Percentiles rank a stretch among this genome's conserved stretches.
phyloP scores from a whole-genome alignment of 495 filamentous ascomycete genomes.

The Neurospora tetraspora region DNA sequence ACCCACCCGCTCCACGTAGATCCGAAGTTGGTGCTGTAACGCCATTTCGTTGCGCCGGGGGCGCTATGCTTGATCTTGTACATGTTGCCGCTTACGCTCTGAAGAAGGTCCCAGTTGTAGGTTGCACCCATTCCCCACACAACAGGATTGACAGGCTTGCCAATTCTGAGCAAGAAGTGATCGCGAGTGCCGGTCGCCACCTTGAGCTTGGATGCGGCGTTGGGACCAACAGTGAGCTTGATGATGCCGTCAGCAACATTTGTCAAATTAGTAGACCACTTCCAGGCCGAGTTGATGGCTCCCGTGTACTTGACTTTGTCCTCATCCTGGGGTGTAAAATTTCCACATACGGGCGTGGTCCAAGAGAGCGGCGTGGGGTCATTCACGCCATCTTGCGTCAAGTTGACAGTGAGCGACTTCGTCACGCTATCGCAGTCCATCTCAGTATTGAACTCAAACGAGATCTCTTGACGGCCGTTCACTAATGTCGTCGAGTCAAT shows the following conservation, averaged over 20 bases:
- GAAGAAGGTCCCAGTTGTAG: conserved; percentile 45
- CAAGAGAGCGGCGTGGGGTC: conserved; percentile 28
- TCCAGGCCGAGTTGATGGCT: conserved; percentile 45
- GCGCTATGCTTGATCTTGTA: conserved; percentile 50
- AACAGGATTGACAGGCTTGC: conserved; percentile 41
- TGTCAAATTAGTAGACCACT: conserved; percentile 41
- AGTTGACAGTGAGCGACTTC: conserved; percentile 29
- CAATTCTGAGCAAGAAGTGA: conserved; percentile 43
- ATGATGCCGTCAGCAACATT: conserved; percentile 60
- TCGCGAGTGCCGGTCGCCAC: conserved; percentile 40
- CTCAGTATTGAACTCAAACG: conserved; percentile 48
- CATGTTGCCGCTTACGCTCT: conserved; percentile 16
- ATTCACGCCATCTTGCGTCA: conserved; percentile 4
- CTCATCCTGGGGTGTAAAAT: not conserved
- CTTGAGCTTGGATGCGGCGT: conserved; percentile 20
- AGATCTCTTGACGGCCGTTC: conserved; percentile 15
- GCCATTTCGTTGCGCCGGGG: conserved; percentile 53
- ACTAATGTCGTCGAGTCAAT: conserved; percentile 40
- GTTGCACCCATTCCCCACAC: conserved; percentile 49
- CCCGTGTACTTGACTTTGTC: conserved; percentile 21
- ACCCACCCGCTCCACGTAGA: conserved; percentile 51
- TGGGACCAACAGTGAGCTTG: conserved; percentile 49
- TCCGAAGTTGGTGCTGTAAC: conserved; percentile 55
- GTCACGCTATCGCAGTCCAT: conserved; percentile 55
- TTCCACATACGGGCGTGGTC: conserved; percentile 31